Conservation (phyloP, 1,284 basidiomycete species). For the Leccinum solheimii region DNA sequence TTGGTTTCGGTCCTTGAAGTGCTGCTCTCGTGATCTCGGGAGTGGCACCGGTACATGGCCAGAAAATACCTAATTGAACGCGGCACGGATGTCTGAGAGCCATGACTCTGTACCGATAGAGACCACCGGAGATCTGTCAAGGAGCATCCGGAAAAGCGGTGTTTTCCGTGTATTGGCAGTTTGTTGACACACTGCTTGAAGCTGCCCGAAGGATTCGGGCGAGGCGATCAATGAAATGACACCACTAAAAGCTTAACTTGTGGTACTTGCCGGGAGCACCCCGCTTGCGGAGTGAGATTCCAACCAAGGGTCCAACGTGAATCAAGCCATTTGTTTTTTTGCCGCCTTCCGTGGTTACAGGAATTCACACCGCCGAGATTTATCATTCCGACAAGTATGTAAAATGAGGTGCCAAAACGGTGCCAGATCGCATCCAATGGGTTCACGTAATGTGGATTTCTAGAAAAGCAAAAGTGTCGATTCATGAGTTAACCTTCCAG, state of each 20-base stretch:
- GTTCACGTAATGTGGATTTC: slow-evolving; percentile 32
- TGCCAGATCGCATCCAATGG: slow-evolving; percentile 17
- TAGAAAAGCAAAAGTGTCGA: slow-evolving; percentile 15
- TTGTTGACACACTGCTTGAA: slow-evolving; percentile 11
- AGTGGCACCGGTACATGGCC: slow-evolving; percentile 40
- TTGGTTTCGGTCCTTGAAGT: slow-evolving; percentile 8
- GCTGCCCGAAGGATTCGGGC: slow-evolving; percentile 12
- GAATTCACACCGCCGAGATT: slow-evolving; percentile 5
- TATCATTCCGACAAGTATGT: slow-evolving; percentile 23
- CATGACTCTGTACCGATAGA: slow-evolving; percentile 11
- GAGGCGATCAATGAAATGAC: slow-evolving; percentile 25
- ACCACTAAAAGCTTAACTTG: slow-evolving; percentile 30
- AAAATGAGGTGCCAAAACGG: slow-evolving; percentile 21
- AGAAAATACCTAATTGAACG: slow-evolving; percentile 45
- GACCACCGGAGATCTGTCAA: slow-evolving; percentile 19
- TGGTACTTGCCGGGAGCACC: slow-evolving; percentile 25
- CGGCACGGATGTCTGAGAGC: slow-evolving; percentile 36
- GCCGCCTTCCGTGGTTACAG: slow-evolving; percentile 3
- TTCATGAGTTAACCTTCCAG: slow-evolving; percentile 79
- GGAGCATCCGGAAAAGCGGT: slow-evolving; percentile 20
- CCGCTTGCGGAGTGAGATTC: slow-evolving; percentile 12
- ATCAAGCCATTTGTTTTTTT: slow-evolving; percentile 3
- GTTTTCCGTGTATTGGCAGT: slow-evolving; percentile 4
- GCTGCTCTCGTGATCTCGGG: slow-evolving; percentile 49
- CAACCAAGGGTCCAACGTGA: slow-evolving; percentile 3